These are phyloP conservation scores for Castanopsis chinensis DNA, from an alignment of 306 rosid genomes.

Conservation along the genomic window DNA sequence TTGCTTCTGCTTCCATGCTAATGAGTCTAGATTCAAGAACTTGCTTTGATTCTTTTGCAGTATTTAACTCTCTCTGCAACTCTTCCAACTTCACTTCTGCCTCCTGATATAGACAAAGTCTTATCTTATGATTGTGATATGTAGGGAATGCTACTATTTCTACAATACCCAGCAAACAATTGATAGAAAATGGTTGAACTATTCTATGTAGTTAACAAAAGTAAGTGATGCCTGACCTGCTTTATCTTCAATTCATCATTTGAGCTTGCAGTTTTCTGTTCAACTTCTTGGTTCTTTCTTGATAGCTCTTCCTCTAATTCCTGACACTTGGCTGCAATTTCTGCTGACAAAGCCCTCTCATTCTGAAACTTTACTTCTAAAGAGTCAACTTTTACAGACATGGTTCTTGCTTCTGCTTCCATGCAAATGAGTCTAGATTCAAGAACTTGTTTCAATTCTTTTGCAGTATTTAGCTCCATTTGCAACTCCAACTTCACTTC, in stretches of 20 bases:
- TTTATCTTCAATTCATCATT: constrained; percentile 63
- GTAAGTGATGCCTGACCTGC: constrained; percentile 55
- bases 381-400: constrained; percentile 48
- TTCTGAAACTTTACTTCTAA: constrained; percentile 60
- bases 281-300: constrained; percentile 51
- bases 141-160: too few species aligned
- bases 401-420: constrained; percentile 56
- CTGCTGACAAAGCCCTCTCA: constrained; percentile 51
- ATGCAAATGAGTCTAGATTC: constrained; percentile 63
- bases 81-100: background rate
- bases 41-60: constrained; percentile 55
- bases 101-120: too few species aligned
- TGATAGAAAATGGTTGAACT: too few species aligned
- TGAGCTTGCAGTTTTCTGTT: constrained; percentile 38
- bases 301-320: constrained; percentile 58
- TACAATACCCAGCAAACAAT: too few species aligned
- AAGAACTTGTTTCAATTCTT: constrained; percentile 50
- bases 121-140: too few species aligned
- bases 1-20: constrained; percentile 60
- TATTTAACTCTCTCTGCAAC: constrained; percentile 37
- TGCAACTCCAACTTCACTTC: constrained; percentile 5
- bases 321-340: constrained; percentile 46
- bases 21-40: constrained; percentile 56
- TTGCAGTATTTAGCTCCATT: constrained; percentile 45
- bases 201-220: background rate